Evolutionary conservation across 2,329 filamentous ascomycete species (phyloP).

Genomic region (Colletotrichum noveboracense): DNA sequence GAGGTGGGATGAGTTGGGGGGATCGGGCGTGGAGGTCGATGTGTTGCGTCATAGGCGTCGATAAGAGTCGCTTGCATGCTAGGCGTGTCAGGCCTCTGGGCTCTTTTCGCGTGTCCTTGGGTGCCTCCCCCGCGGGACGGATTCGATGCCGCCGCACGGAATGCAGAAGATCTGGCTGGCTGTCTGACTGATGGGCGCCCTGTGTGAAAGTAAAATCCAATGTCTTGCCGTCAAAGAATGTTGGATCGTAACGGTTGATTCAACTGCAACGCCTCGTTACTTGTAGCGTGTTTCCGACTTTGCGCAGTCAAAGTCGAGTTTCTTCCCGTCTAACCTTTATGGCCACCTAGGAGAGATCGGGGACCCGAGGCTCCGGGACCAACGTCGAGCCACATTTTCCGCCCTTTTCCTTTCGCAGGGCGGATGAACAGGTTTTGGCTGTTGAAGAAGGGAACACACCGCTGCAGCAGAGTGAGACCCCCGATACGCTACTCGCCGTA

Average conservation of each 20-base stretch:
- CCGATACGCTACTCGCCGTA: background rate
- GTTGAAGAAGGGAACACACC: background rate
- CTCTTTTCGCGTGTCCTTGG: background rate
- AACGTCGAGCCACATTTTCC: background rate
- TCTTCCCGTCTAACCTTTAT: background rate
- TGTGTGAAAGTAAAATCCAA: constrained; percentile 6
- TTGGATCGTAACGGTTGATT: background rate
- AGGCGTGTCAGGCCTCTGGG: background rate
- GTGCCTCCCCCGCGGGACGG: background rate
- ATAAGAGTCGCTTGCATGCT: constrained; percentile 21
- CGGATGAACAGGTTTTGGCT: background rate
- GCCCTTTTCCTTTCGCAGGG: background rate
- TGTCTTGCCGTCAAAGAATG: background rate
- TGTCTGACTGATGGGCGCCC: background rate
- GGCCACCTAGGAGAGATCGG: background rate
- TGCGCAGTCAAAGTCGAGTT: background rate
- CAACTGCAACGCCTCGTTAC: background rate
- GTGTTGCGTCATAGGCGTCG: constrained; percentile 19
- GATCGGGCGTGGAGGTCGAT: background rate
- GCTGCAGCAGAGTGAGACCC: background rate
- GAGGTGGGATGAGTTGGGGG: constrained; percentile 8
- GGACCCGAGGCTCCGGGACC: background rate
- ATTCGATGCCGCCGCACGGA: background rate
- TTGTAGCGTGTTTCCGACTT: background rate
- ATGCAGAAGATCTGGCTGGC: background rate